Percentiles rank a stretch among this genome's conserved stretches.
phyloP scores from a whole-genome alignment of 225 moss, liverwort and hornwort species.

The Rhytidiadelphus loreus region DNA sequence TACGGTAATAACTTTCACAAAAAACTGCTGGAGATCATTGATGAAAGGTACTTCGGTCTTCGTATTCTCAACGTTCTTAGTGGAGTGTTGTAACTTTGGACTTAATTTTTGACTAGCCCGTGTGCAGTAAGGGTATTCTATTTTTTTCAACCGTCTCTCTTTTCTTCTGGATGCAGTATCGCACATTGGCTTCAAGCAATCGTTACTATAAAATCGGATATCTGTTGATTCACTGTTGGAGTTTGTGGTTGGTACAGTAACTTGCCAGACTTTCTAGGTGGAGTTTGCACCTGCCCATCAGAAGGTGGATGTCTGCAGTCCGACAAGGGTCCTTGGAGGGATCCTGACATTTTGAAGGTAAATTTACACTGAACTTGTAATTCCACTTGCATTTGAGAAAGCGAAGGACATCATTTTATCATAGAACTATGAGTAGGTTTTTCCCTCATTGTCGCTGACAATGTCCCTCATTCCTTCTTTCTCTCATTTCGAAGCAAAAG shows the following conservation, averaged over 20 bases:
- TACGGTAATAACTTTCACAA: constrained; percentile 44
- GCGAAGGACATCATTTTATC: background rate
- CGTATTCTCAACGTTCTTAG: background rate
- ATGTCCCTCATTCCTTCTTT: too few species aligned
- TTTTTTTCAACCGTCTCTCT: background rate
- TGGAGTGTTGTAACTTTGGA: background rate
- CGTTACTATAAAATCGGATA: background rate
- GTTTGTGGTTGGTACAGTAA: constrained; percentile 30
- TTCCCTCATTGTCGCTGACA: background rate
- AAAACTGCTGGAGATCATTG: constrained; percentile 54
- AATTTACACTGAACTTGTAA: background rate
- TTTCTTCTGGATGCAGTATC: background rate
- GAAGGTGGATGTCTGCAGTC: constrained; percentile 56
- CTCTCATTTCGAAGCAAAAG: background rate
- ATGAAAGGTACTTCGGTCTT: constrained; percentile 29
- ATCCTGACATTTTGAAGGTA: constrained; percentile 42
- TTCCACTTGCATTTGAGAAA: background rate
- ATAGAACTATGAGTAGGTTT: background rate
- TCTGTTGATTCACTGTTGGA: background rate
- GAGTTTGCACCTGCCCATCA: constrained; percentile 32
- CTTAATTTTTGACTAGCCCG: background rate
- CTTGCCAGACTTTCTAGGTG: constrained; percentile 64
- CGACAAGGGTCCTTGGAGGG: constrained; percentile 58
- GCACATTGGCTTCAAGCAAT: background rate
- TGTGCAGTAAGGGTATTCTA: background rate